These are phyloP conservation scores for Xylariaceae sp. DNA, from an alignment of 2,329 filamentous ascomycete species.

Conservation along the genomic window DNA sequence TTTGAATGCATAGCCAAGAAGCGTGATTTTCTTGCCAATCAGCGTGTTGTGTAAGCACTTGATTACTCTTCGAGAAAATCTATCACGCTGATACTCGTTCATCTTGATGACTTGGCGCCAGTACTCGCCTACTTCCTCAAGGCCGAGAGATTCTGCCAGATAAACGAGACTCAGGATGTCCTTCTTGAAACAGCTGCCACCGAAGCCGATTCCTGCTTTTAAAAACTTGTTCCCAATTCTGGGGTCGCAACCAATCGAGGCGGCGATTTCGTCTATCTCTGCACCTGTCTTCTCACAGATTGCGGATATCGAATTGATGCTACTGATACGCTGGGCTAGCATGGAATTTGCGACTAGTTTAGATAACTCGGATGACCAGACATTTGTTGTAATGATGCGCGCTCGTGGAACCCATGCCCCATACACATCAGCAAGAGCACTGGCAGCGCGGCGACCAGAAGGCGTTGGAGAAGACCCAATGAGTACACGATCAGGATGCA, in stretches of 20 bases:
- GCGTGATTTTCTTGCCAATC: slow-evolving; percentile 70
- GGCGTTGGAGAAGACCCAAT: slow-evolving; percentile 72
- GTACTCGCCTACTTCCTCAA: slow-evolving; percentile 75
- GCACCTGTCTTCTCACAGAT: slow-evolving; percentile 79
- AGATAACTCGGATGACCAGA: slow-evolving; percentile 78
- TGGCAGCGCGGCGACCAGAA: slow-evolving; percentile 66
- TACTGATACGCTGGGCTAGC: slow-evolving; percentile 80
- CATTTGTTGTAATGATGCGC: slow-evolving; percentile 73
- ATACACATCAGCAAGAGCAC: slow-evolving; percentile 69
- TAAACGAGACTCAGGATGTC: slow-evolving; percentile 77
- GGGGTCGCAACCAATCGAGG: slow-evolving; percentile 70
- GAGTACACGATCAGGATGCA: slow-evolving; percentile 74
- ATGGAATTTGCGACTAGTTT: slow-evolving; percentile 83
- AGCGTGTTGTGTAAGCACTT: slow-evolving; percentile 72
- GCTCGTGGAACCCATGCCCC: slow-evolving; percentile 70
- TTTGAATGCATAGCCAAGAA: slow-evolving; percentile 82
- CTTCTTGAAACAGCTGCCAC: slow-evolving; percentile 83
- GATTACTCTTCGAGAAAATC: slow-evolving; percentile 71
- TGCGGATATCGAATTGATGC: slow-evolving; percentile 81
- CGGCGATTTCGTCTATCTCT: slow-evolving; percentile 74
- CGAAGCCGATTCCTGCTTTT: slow-evolving; percentile 77
- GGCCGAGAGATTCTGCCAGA: slow-evolving; percentile 71
- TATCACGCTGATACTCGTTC: slow-evolving; percentile 75
- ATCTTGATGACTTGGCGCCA: slow-evolving; percentile 77
- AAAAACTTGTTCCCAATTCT: slow-evolving; percentile 77